These are phyloP conservation scores for Pseudozyma pruni DNA, from an alignment of 1,284 basidiomycete species.

Conservation along the genomic window DNA sequence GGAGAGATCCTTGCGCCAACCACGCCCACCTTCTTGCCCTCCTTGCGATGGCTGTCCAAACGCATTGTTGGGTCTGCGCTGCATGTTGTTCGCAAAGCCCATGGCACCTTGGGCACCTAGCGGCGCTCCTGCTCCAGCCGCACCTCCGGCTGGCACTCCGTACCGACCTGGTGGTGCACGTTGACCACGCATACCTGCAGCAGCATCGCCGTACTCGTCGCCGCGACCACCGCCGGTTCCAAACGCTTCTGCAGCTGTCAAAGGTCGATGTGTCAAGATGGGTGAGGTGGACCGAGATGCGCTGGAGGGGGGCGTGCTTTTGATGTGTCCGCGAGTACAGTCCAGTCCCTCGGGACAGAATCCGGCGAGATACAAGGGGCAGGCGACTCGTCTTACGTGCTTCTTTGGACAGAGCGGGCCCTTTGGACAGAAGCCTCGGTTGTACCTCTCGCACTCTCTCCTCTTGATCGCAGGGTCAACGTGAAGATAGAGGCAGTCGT, in stretches of 20 bases:
- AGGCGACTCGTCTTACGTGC: conserved; percentile 89
- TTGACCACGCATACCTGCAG: conserved; percentile 19
- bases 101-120: background rate
- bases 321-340: conserved; percentile 83
- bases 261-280: conserved; percentile 60
- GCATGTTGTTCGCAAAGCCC: conserved; percentile 12
- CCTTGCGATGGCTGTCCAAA: conserved; percentile 7
- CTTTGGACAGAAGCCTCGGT: conserved; percentile 84
- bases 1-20: conserved; percentile 53
- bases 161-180: conserved; percentile 30
- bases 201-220: conserved; percentile 25
- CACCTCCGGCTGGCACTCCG: conserved; percentile 21
- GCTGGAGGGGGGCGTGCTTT: conserved; percentile 59
- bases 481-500: conserved; percentile 97
- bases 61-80: conserved; percentile 16
- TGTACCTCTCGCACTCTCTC: conserved; percentile 90
- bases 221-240: conserved; percentile 32
- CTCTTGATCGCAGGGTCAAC: conserved; percentile 87
- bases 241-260: conserved; percentile 64
- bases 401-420: conserved; percentile 88
- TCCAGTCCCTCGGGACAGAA: conserved; percentile 94
- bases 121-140: conserved; percentile 4
- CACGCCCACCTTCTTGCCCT: conserved; percentile 23
- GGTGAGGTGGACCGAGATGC: conserved; percentile 62
- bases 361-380: conserved; percentile 89